Evolutionary conservation across 768 basidiomycete genomes (phyloP), one percentile per base, ranked within the genome.

Genomic region (Hypholoma fasciculare): DNA sequence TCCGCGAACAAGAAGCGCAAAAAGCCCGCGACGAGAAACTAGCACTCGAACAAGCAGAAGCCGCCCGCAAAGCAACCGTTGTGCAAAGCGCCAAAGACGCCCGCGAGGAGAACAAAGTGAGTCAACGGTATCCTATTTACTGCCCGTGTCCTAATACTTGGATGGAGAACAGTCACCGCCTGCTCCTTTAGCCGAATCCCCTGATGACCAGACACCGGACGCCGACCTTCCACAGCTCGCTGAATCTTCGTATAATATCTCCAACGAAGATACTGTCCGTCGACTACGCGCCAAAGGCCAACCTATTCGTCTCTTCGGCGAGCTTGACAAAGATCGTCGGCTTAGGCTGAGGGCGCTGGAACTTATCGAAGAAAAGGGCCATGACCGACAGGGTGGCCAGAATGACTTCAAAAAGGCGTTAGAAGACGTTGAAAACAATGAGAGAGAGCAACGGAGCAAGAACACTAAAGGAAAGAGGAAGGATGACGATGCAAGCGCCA

Each of bases 341-440:
- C 74, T 98, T 13, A 86, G 97, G 13, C 76, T 99, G 13, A 85
- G 97, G 52, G 96, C 97, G 1, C 77, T 99, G 14, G 97, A 99
- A 69, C 84, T 99, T 38, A 92, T 98, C 55, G 97, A 99, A 68
- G 93, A 95, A 74, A 90, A 88, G 54, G 91, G 87, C 3, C 82
- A 86, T 58, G 89, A 92, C 56, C 81, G 85, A 36, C 86, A 86
- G 51, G 89, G 87, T 23, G 93, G 94, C 0, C 92, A 94, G 71
- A 98, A 98, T 67, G 97, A 98, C 70, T 98, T 98, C 74, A 94
- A 88, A 70, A 91, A 87, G 78, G 91, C 83, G 1, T 69, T 96
- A 52, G 92, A 94, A 69, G 93, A 94, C 63, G 90, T 94, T 7
- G 93, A 94, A 71, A 90, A 84, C 61, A 84, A 83, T 9, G 89